Base-by-base conservation (phyloP, 441 rosid genomes). In the Pelargonium australe region DNA sequence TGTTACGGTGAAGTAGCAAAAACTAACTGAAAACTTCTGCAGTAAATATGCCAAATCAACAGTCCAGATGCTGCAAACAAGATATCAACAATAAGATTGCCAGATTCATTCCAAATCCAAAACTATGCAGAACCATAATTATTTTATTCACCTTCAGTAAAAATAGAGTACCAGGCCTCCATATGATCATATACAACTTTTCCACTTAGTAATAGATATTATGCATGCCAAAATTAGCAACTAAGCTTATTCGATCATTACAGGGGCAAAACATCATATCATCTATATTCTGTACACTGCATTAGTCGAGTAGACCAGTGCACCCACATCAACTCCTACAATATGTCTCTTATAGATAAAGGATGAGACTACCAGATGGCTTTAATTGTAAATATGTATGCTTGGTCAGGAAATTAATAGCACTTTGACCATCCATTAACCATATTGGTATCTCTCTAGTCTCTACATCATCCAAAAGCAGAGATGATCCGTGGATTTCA, bases 1-100 rank as follows among this genome's bases (percentile, higher is more conserved):
- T 65, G 98, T 95, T 77, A 92, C 80, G 0, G 99, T 92, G 85
- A 74, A 89, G 85, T 87, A 90, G 80, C 88, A 87, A 82, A 90
- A 95, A 40, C 80, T 81, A 76, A 90, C 85, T 55, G 86, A 80
- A 80, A 85, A 92, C 70, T 79, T 86, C 79, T 85, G 89, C 80
- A 95, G 80, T 70, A 87, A 75, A 84, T 85, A 87, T 63, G 97
- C 99, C 68, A 95, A 85, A 79, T 90, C 99, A 31, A 95, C 88
- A 0, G 96, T 90, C 99, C 96, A 90, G 75, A 92, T 82, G 84
- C 97, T 92, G 90, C 82, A 83, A 72, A 80, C 65, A 82, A 45
- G 67, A 71, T 45, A 40, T 31, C 74, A 76, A 44, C 23, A 64
- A 72, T 25, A 44, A 72, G 69, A 68, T 66, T 69, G 45, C 65